Evolutionary conservation across 2,329 filamentous ascomycete species (phyloP), one percentile per base, ranked within the genome.

Genomic region (Blastomyces emzantsi): DNA sequence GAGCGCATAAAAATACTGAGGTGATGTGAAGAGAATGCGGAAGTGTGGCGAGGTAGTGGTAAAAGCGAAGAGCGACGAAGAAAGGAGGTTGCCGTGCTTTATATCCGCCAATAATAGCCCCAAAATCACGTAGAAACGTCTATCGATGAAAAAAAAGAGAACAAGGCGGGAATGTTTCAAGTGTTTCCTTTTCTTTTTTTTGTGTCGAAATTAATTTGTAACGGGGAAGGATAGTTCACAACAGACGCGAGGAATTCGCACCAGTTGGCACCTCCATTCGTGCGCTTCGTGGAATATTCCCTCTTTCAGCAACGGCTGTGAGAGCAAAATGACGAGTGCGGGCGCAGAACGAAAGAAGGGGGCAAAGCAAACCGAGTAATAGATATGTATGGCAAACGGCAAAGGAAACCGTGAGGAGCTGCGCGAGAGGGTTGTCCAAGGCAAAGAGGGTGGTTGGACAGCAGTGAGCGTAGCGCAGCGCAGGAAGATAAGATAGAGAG

Each of bases 241-340:
- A 43, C 45, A 61, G 30, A 54, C 47, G 30, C 47, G 55, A 64
- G 65, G 62, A 65, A 67, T 66, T 62, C 60, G 59, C 67, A 39
- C 36, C 56, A 19, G 64, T 66, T 61, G 62, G 30, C 61, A 55
- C 58, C 66, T 67, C 67, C 66, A 66, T 66, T 57, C 61, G 52
- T 51, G 60, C 47, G 39, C 25, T 49, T 22, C n/a, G n/a, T 36
- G 28, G 25, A 9, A 19, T 43, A 41, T 43, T 39, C 22, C 43
- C 45, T 49, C 22, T 39, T 47, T 45, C 36, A 41, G 9, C 19
- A 41, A 17, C 33, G 51, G 8, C 28, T 33, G 51, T 54, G 51
- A 33, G 54, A 55, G 52, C 30, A 2, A 25, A 39, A 41, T 25
- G 52, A 33, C 28, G 28, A 51, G 51, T 19, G 51, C 19, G 28